Conservation (phyloP, 371 early-diverging fungal genomes). For the Mortierella sp. region DNA sequence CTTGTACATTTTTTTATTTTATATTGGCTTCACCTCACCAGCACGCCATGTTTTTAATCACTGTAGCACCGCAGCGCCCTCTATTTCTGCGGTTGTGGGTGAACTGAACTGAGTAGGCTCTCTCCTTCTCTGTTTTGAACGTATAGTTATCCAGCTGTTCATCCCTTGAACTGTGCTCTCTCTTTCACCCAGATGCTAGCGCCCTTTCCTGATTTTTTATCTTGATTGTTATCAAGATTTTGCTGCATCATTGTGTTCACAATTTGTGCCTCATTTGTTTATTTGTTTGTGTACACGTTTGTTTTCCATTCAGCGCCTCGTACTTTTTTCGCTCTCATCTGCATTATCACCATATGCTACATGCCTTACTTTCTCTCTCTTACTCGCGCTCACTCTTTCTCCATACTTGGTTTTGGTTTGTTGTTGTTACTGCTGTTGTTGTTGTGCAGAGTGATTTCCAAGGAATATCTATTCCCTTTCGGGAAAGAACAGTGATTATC, state of each 20-base stretch:
- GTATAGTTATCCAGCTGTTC: slow-evolving; percentile 3
- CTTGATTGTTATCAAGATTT: slow-evolving; percentile 49
- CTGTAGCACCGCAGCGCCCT: neutral
- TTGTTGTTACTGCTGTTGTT: too few species aligned
- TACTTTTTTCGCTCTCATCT: neutral
- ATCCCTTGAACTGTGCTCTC: neutral
- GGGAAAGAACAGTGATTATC: neutral
- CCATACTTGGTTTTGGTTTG: too few species aligned
- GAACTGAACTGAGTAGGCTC: slow-evolving; percentile 14
- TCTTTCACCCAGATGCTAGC: neutral
- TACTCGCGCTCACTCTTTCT: neutral
- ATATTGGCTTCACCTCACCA: too few species aligned
- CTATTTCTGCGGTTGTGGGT: slow-evolving; percentile 1
- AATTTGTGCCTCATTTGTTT: slow-evolving; percentile 4
- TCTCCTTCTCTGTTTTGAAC: neutral
- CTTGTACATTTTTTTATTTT: too few species aligned
- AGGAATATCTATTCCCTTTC: neutral
- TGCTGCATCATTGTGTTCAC: slow-evolving; percentile 36
- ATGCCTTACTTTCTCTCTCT: neutral
- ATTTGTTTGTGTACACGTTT: slow-evolving; percentile 16
- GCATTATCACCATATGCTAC: neutral
- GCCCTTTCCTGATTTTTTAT: slow-evolving; percentile 29
- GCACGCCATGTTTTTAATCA: neutral
- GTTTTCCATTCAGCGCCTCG: neutral
- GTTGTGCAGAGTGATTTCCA: too few species aligned